Percentiles rank a stretch among this genome's conserved stretches.
These are phyloP conservation scores for Hyphopichia buzzinii DNA, from an alignment of 1,139 yeast species.

Conservation along the genomic window DNA sequence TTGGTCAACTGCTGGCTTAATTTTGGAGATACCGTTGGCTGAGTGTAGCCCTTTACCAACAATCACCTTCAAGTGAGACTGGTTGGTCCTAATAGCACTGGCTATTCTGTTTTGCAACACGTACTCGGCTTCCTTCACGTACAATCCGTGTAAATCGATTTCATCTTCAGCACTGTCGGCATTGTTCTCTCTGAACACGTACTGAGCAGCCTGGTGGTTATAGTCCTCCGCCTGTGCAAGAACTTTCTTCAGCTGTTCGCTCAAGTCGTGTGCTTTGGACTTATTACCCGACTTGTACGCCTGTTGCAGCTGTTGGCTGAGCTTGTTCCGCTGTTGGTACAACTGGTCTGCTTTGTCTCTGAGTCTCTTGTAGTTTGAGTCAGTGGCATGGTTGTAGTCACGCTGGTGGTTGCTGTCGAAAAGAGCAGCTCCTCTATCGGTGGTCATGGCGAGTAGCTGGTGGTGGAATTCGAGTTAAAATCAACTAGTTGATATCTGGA, in stretches of 20 bases:
- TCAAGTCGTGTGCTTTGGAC: conserved; percentile 66
- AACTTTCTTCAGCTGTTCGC: conserved; percentile 65
- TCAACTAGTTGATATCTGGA: too few relatives aligned
- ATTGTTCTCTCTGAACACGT: conserved; percentile 85
- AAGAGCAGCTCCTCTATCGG: conserved; percentile 39
- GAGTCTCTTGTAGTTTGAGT: conserved; percentile 59
- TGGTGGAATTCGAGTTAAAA: too few relatives aligned
- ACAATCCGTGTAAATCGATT: conserved; percentile 90
- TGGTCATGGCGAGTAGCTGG: too few relatives aligned
- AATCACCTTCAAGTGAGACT: conserved; percentile 60
- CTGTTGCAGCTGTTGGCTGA: conserved; percentile 66
- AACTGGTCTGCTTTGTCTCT: conserved; percentile 71
- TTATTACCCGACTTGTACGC: conserved; percentile 79
- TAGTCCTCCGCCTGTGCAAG: conserved; percentile 61
- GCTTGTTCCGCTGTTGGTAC: conserved; percentile 52
- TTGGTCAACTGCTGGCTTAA: conserved; percentile 85
- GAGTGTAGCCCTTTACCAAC: conserved; percentile 97
- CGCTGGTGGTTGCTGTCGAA: conserved; percentile 32
- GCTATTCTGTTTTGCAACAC: conserved; percentile 70
- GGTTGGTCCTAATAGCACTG: conserved; percentile 62
- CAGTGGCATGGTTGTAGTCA: conserved; percentile 75
- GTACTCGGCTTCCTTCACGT: conserved; percentile 82
- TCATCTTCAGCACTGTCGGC: conserved; percentile 81
- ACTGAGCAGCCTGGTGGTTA: conserved; percentile 84
- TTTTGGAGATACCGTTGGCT: conserved; percentile 73